Evolutionary conservation across 2,329 filamentous ascomycete species (phyloP), one percentile per base, ranked within the genome.

Genomic region (Coniochaeta sp.): DNA sequence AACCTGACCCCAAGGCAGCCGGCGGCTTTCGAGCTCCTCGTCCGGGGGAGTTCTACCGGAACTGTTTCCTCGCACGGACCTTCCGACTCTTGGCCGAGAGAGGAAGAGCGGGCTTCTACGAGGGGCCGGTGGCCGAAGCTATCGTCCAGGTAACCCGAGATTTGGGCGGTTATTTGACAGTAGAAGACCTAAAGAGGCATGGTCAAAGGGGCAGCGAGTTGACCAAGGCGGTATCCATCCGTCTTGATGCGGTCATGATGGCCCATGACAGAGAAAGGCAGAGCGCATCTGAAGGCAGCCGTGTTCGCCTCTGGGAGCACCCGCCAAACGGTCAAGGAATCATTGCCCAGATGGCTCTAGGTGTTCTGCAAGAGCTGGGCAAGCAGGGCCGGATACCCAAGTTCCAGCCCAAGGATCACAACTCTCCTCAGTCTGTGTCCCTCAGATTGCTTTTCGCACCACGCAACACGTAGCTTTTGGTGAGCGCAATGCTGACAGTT

Each of bases 321-420:
- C 92, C 93, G 28, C 93, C 93, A 1, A 98, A 97, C 65, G 93
- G 93, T 0, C 93, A 98, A 74, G 93, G 93, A 0, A 92, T 98
- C 62, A 91, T 98, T 1, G 93, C 93, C 0, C 77, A 97, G 19
- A 96, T 97, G 88, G 89, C 93, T 0, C 78, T 97, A 0, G 93
- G 93, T 0, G 95, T 98, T 62, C 79, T 98, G 38, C 87, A 96
- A 71, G 86, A 93, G 69, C 81, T 97, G 0, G 91, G 96, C 73
- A 86, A 86, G 62, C 78, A 81, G 17, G 89, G 88, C 38, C 86
- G 86, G 69, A 91, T 97, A 58, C 84, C 87, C 0, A 81, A 78
- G 0, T 96, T 93, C 73, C 73, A 70, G 0, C 73, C 80, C 1
- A 73, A 81, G 4, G 89, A 96, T 64, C 91, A 96, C 77, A 97